Percentiles rank a stretch among this genome's conserved stretches.
These are phyloP conservation scores for Leccinum rimulosum DNA, from an alignment of 768 basidiomycete species.

Conservation along the genomic window DNA sequence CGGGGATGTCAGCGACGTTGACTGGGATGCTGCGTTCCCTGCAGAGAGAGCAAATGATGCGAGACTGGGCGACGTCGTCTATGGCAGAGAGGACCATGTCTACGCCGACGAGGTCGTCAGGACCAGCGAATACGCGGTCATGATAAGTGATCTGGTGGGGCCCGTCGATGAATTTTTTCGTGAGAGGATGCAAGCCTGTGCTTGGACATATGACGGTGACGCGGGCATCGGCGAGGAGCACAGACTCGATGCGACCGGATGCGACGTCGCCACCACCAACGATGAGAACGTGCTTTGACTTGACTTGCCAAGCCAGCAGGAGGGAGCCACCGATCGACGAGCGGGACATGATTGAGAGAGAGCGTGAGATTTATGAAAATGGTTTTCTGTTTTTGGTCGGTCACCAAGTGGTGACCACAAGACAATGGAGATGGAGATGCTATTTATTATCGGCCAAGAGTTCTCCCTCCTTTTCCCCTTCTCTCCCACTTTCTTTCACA, in stretches of 20 bases:
- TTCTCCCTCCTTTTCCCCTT: not conserved
- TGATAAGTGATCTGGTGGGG: slow-evolving; percentile 57
- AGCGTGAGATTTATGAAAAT: not conserved
- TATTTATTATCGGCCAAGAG: not conserved
- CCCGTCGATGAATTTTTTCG: slow-evolving; percentile 49
- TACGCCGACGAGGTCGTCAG: slow-evolving; percentile 62
- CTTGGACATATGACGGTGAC: slow-evolving; percentile 77
- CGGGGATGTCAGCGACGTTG: slow-evolving; percentile 96
- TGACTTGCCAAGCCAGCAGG: slow-evolving; percentile 92
- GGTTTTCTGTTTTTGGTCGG: not conserved
- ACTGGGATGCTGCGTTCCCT: slow-evolving; percentile 73
- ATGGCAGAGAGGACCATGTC: slow-evolving; percentile 95
- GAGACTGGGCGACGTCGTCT: slow-evolving; percentile 73
- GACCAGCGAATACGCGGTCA: slow-evolving; percentile 63
- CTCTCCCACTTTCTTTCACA: not conserved
- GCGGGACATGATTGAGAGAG: slow-evolving; percentile 10
- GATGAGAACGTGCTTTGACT: slow-evolving; percentile 77
- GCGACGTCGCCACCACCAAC: slow-evolving; percentile 95
- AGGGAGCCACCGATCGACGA: slow-evolving; percentile 60
- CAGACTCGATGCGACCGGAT: slow-evolving; percentile 80
- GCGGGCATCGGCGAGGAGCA: slow-evolving; percentile 75
- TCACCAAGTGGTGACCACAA: slow-evolving; percentile 6
- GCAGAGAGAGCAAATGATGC: slow-evolving; percentile 68
- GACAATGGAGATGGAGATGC: slow-evolving; percentile 14
- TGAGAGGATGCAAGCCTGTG: slow-evolving; percentile 60